These are phyloP conservation scores for Aschersonia sp. DNA, from an alignment of 2,329 filamentous ascomycete species.

Conservation along the genomic window DNA sequence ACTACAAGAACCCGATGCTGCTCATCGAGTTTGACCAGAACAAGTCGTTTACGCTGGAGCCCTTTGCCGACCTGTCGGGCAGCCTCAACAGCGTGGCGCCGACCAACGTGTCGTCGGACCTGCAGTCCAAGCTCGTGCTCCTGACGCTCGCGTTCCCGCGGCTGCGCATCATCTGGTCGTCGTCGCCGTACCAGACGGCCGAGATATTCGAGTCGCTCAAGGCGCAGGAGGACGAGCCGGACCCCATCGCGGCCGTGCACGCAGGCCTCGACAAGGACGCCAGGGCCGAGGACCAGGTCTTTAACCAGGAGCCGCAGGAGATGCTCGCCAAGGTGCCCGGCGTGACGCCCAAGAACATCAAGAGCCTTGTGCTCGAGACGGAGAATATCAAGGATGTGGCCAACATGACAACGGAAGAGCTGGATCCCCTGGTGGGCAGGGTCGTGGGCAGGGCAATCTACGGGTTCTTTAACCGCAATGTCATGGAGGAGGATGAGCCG, in stretches of 20 bases:
- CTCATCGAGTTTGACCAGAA: conserved; percentile 97
- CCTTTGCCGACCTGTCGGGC: conserved; percentile 53
- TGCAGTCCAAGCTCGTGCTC: conserved; percentile 84
- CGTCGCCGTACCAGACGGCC: conserved; percentile 84
- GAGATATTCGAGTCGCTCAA: conserved; percentile 95
- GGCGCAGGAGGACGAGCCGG: conserved; percentile 75
- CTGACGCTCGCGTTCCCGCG: conserved; percentile 84
- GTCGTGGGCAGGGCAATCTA: conserved; percentile 61
- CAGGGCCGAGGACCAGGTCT: conserved; percentile 52
- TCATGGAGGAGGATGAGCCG: conserved; percentile 38
- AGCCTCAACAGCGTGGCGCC: conserved; percentile 49
- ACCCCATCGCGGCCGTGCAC: conserved; percentile 74
- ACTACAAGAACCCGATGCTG: conserved; percentile 82
- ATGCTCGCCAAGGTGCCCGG: conserved; percentile 80
- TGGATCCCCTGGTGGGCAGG: conserved; percentile 61
- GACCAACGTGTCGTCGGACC: conserved; percentile 46
- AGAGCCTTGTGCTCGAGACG: conserved; percentile 54
- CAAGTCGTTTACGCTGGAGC: conserved; percentile 90
- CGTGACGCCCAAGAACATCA: conserved; percentile 65
- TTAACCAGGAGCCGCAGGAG: conserved; percentile 77
- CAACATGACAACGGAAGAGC: conserved; percentile 64
- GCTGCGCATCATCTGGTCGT: conserved; percentile 86
- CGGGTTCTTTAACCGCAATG: conserved; percentile 61
- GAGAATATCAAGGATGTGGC: conserved; percentile 71
- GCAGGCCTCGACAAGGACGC: conserved; percentile 51